Base-by-base conservation (phyloP, 192 early-diverging fungal species). In the Dissophora globulifera region DNA sequence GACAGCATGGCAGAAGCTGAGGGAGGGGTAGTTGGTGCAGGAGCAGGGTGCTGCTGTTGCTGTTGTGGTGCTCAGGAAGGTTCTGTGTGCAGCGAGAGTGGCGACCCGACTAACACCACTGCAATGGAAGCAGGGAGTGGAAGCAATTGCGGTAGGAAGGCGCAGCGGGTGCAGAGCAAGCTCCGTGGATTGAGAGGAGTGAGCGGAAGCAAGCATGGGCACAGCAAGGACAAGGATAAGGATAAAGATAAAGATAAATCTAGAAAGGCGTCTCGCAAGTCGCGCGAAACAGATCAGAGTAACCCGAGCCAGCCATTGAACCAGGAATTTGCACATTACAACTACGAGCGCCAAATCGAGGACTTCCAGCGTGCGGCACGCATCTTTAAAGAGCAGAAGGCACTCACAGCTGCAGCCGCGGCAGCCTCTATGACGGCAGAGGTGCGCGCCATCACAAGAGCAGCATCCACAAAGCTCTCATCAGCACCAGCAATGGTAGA, bases 331-430 rank as follows among this genome's bases (percentile, higher is more conserved):
- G 69, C 69, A 3, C 61, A 64, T 25, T 74, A 74, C 55, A 74
- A 74, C 15, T 64, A 74, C 51, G 69, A 74, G 42, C 69, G 69
- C 7, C 69, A 74, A 26, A 74, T 74, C n/a, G 60, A 74, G 49
- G 69, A 74, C 25, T 74, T 74, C 33, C 69, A 74, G 40, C 32
- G 69, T 7, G 69, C 69, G 0, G 69, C 69, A 8, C 25, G 69
- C 2, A 56, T 74, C 2, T 74, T 74, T 26, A 74, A 74, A 32
- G 69, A 74, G 29, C 69, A 74, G 41, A 74, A 64, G 32, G 69
- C 60, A 1, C 56, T 74, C n/a, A 64, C 69, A 0, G 58, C 54
- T 0, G 69, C 62, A 0, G 69, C 69, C 0, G 69, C 59, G 5
- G 69, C 59, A 10, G 54, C 59, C 0, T 33, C 69, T 0, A 49